These are phyloP conservation scores for Aciculosporium take DNA, from an alignment of 2,329 filamentous ascomycete species.

Conservation along the genomic window DNA sequence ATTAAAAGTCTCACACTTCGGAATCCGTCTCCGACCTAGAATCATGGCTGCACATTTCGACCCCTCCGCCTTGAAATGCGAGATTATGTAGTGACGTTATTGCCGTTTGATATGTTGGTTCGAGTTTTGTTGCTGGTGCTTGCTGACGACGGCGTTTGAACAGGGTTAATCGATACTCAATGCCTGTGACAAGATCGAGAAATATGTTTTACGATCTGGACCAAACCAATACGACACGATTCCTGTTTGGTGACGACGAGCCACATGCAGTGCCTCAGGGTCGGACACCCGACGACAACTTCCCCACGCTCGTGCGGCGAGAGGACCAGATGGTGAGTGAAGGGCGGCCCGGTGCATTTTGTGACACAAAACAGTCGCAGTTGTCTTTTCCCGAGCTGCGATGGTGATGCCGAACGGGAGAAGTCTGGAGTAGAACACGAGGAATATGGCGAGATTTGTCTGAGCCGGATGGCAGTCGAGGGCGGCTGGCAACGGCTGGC, in stretches of 20 bases:
- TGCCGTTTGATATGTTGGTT: neutral
- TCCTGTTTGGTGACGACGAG: constrained; percentile 74
- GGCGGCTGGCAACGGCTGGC: constrained; percentile 2
- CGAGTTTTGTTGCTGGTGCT: neutral
- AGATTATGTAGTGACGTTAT: neutral
- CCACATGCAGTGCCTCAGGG: constrained; percentile 27
- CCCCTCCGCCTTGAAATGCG: neutral
- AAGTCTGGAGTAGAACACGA: neutral
- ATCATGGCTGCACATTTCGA: neutral
- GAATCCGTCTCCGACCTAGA: neutral
- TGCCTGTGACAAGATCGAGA: constrained; percentile 67
- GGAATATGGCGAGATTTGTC: neutral
- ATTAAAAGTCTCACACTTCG: neutral
- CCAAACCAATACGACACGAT: constrained; percentile 71
- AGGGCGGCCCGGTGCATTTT: neutral
- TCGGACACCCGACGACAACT: constrained; percentile 66
- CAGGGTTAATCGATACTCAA: constrained; percentile 81
- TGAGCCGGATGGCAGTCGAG: neutral
- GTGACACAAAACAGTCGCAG: neutral
- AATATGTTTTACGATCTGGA: constrained; percentile 59
- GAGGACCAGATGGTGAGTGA: constrained; percentile 39
- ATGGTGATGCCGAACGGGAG: neutral
- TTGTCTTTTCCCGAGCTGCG: neutral
- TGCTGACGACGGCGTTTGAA: constrained; percentile 10
- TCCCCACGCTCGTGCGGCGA: constrained; percentile 67